Evolutionary conservation across 1,284 basidiomycete species (phyloP).

Genomic region (Tremellales sp.): DNA sequence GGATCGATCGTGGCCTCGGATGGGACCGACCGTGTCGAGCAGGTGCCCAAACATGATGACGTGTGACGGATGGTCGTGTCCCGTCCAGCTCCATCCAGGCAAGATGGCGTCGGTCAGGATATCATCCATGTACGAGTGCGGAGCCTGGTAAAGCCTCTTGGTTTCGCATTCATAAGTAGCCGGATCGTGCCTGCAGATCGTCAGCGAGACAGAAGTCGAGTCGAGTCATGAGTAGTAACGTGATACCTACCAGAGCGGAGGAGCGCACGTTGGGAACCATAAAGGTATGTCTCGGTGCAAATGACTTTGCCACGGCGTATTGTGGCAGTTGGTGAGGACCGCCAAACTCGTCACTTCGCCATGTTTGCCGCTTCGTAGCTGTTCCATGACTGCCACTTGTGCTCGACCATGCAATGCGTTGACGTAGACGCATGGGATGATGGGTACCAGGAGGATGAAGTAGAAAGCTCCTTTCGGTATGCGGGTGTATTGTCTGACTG

Average conservation of each 20-base stretch:
- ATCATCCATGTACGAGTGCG: constrained; percentile 77
- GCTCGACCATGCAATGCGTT: constrained; percentile 68
- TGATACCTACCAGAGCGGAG: constrained; percentile 67
- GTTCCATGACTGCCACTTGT: constrained; percentile 66
- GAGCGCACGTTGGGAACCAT: constrained; percentile 89
- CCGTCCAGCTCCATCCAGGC: constrained; percentile 51
- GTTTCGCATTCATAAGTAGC: neutral
- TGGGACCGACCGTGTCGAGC: too few relatives aligned
- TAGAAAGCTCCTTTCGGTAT: constrained; percentile 44
- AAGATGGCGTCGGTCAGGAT: constrained; percentile 66
- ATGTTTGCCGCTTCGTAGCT: constrained; percentile 21
- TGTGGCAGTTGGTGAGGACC: constrained; percentile 95
- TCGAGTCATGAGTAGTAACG: neutral
- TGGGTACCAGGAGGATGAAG: constrained; percentile 54
- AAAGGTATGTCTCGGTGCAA: constrained; percentile 66
- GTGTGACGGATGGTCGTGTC: constrained; percentile 40
- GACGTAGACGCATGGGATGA: constrained; percentile 65
- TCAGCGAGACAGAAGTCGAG: neutral
- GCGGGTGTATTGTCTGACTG: constrained; percentile 37
- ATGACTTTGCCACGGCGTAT: constrained; percentile 90
- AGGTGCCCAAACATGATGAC: constrained; percentile 30
- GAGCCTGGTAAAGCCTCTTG: constrained; percentile 52
- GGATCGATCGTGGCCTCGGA: too few relatives aligned
- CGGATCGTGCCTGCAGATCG: neutral
- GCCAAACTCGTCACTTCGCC: constrained; percentile 56